Conservation (phyloP, 306 rosid species). For the Herpetospermum pedunculosum region DNA sequence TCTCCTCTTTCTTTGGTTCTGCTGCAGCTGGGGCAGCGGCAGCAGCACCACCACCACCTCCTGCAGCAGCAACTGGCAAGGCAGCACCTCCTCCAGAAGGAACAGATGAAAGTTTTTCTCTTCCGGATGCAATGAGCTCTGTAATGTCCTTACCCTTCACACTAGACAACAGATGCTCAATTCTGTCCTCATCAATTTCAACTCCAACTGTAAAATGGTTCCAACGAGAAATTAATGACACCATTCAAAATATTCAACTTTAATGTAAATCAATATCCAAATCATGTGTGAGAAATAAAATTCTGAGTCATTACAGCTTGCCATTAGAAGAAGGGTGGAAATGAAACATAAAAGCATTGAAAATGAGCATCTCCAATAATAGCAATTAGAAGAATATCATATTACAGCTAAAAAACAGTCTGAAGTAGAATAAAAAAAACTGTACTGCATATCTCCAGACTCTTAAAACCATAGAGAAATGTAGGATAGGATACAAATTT, state of each 20-base stretch:
- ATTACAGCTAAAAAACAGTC: too few relatives aligned
- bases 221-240: neutral
- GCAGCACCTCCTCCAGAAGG: slow-evolving; percentile 55
- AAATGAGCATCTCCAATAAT: neutral
- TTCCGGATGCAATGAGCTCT: slow-evolving; percentile 62
- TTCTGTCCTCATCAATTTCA: slow-evolving; percentile 43
- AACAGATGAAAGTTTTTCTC: slow-evolving; percentile 60
- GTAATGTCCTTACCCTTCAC: slow-evolving; percentile 52
- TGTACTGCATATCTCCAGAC: neutral
- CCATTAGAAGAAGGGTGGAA: neutral
- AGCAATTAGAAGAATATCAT: neutral
- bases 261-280: neutral
- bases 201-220: slow-evolving; percentile 41
- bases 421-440: neutral
- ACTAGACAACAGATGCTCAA: slow-evolving; percentile 40
- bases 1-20: slow-evolving; percentile 68
- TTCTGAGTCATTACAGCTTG: neutral
- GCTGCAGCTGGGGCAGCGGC: slow-evolving; percentile 49
- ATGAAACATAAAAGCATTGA: neutral
- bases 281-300: neutral
- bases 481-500: neutral
- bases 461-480: neutral
- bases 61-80: slow-evolving; percentile 25
- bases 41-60: slow-evolving; percentile 17
- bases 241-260: neutral